phyloP scores from a whole-genome alignment of 129 eudicot genomes.

The Flaveria sonorensis region DNA sequence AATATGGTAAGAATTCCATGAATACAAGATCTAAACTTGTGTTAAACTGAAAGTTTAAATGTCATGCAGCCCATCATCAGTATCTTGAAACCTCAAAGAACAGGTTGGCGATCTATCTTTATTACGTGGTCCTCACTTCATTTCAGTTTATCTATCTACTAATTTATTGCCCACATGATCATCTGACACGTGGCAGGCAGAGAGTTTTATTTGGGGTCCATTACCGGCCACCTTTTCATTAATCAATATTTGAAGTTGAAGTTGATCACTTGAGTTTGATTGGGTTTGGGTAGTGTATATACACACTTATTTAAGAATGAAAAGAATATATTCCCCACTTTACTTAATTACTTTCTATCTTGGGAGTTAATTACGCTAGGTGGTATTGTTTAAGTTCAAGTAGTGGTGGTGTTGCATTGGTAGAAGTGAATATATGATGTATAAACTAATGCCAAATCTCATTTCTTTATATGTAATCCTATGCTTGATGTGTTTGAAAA shows the following conservation, averaged over 20 bases:
- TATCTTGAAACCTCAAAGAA: constrained; percentile 18
- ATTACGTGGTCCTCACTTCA: constrained; percentile 30
- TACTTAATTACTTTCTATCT: constrained; percentile 20
- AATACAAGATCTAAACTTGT: not conserved
- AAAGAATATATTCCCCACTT: constrained; percentile 30
- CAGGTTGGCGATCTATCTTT: constrained; percentile 23
- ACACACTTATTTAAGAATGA: constrained; percentile 15
- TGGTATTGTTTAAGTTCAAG: constrained; percentile 16
- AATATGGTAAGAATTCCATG: too few species aligned
- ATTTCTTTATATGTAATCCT: too few species aligned
- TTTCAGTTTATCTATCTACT: constrained; percentile 24
- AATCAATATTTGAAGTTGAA: constrained; percentile 13
- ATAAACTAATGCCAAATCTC: not conserved
- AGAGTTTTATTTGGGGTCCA: constrained; percentile 12
- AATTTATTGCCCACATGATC: constrained; percentile 27
- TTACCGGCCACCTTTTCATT: not conserved
- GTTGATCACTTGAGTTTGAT: constrained; percentile 13
- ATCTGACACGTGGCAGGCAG: constrained; percentile 26
- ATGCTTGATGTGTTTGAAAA: too few species aligned
- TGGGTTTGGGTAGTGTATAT: constrained; percentile 19
- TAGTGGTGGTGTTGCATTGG: not conserved
- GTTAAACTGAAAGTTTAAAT: not conserved
- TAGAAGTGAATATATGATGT: not conserved
- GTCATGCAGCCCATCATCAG: constrained; percentile 20
- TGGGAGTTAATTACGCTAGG: not conserved